Evolutionary conservation across 1,284 basidiomycete species (phyloP).

Genomic region (Agroathelia rolfsii): DNA sequence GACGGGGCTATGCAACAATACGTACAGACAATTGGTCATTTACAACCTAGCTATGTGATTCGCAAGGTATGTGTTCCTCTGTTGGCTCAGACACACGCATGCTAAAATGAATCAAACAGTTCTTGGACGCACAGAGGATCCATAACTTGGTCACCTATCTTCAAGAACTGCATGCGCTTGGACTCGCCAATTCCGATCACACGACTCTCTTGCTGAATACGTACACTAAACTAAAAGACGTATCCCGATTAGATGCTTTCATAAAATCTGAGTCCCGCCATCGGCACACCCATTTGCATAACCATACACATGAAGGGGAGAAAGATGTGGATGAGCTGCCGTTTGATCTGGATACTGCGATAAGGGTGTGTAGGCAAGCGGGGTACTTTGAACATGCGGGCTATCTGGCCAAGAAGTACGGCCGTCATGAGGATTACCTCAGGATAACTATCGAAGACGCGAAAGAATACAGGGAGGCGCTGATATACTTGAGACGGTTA

Average conservation of each 20-base stretch:
- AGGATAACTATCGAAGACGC: conserved; percentile 93
- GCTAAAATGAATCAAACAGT: conserved; percentile 40
- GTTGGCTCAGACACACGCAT: not conserved
- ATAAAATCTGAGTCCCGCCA: conserved; percentile 73
- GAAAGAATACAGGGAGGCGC: too few species aligned
- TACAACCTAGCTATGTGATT: conserved; percentile 94
- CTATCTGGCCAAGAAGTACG: conserved; percentile 89
- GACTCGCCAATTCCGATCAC: conserved; percentile 91
- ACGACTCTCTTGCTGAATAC: conserved; percentile 93
- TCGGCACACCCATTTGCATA: conserved; percentile 13
- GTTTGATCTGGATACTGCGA: conserved; percentile 95
- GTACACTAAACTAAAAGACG: conserved; percentile 94
- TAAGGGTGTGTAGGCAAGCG: conserved; percentile 91
- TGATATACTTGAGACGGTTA: conserved; percentile 71
- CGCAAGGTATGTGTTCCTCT: conserved; percentile 59
- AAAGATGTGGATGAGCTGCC: conserved; percentile 61
- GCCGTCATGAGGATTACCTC: conserved; percentile 86
- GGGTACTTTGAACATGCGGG: conserved; percentile 94
- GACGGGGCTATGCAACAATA: conserved; percentile 92
- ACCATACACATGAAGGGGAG: conserved; percentile 25
- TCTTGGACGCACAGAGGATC: conserved; percentile 93
- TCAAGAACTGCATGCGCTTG: conserved; percentile 86
- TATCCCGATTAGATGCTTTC: conserved; percentile 81
- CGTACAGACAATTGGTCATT: conserved; percentile 79
- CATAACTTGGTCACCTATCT: conserved; percentile 92